Percentiles rank a stretch among this genome's conserved stretches.
Evolutionary conservation across 192 early-diverging fungal genomes (phyloP).

Genomic region (Coemansia sp.): DNA sequence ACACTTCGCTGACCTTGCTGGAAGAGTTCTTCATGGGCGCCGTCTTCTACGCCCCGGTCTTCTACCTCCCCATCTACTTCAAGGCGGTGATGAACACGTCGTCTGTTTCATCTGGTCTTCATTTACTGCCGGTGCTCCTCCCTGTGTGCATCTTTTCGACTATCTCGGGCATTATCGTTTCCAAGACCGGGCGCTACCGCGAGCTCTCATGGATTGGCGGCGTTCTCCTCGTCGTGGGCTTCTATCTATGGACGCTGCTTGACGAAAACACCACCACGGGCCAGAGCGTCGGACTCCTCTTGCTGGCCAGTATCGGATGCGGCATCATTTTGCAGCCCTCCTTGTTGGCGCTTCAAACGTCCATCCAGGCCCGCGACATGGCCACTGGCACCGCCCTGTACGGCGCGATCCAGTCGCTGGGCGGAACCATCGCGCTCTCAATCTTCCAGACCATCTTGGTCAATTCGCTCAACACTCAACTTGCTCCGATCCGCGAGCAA

Average conservation of each 20-base stretch:
- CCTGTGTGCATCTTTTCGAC: constrained; percentile 65
- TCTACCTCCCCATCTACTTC: constrained; percentile 64
- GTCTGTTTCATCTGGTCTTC: constrained; percentile 69
- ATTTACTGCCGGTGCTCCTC: constrained; percentile 74
- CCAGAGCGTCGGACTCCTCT: constrained; percentile 60
- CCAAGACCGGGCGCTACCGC: constrained; percentile 60
- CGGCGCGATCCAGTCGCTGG: constrained; percentile 62
- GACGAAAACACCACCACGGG: constrained; percentile 46
- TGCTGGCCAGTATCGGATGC: constrained; percentile 70
- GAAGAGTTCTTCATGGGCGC: constrained; percentile 29
- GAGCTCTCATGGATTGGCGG: constrained; percentile 63
- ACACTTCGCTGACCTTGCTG: constrained; percentile 21
- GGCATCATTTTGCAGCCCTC: constrained; percentile 70
- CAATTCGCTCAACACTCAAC: constrained; percentile 54
- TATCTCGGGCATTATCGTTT: constrained; percentile 61
- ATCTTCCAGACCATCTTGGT: constrained; percentile 58
- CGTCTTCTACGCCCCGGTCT: constrained; percentile 58
- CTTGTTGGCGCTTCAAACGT: constrained; percentile 65
- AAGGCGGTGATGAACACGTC: constrained; percentile 66
- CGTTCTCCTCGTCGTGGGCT: constrained; percentile 59
- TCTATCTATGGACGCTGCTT: constrained; percentile 60
- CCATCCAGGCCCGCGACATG: constrained; percentile 59
- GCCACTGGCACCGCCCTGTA: constrained; percentile 67
- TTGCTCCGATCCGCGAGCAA: constrained; percentile 30
- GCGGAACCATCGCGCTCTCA: constrained; percentile 60